Evolutionary conservation across 2,329 filamentous ascomycete species (phyloP), one percentile per base, ranked within the genome.

Genomic region (Nigrospora osmanthi): DNA sequence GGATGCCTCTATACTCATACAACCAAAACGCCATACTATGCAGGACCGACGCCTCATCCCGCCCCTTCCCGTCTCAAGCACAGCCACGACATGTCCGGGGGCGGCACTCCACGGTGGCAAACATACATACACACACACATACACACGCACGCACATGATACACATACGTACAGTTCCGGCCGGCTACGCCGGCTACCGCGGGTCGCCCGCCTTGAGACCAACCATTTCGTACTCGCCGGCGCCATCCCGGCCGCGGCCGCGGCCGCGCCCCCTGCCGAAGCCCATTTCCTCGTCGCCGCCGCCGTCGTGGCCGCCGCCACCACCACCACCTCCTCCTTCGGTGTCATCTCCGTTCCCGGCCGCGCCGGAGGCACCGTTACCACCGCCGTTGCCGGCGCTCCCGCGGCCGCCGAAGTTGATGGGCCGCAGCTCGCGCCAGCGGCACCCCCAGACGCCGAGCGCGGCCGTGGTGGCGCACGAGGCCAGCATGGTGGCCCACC

Each of bases 391-490:
- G 38, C 66, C 59, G 34, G n/a, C n/a, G n/a, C n/a, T n/a, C n/a
- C 63, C 64, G 10, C 63, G 71, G 3, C 84, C 84, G 16, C 89
- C 89, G 59, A 97, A 96, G 47, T 80, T 84, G 55, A 97, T 94
- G 11, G 93, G 91, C 58, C 81, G 77, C 45, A 98, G 69, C 66
- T 98, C 93, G 49, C 91, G 77, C 73, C 89, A 94, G 58, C 84
- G 88, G 61, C 91, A 97, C 3, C 84, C 87, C 87, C 91, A 97
- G 34, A 94, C 84, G 4, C 88, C 90, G 2, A 93, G 70, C 39
- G 72, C 78, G 10, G 75, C 65, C 30, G 69, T 68, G 3, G 72
- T 45, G 4, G 62, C 66, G 35, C 69, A 66, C 2, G 75, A 77
- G 13, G 56, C 58, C 11, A 61, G 52, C 73, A 79, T 77, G 52